These are phyloP conservation scores for Cadophora sp. DNA, from an alignment of 2,329 filamentous ascomycete species.

Conservation along the genomic window DNA sequence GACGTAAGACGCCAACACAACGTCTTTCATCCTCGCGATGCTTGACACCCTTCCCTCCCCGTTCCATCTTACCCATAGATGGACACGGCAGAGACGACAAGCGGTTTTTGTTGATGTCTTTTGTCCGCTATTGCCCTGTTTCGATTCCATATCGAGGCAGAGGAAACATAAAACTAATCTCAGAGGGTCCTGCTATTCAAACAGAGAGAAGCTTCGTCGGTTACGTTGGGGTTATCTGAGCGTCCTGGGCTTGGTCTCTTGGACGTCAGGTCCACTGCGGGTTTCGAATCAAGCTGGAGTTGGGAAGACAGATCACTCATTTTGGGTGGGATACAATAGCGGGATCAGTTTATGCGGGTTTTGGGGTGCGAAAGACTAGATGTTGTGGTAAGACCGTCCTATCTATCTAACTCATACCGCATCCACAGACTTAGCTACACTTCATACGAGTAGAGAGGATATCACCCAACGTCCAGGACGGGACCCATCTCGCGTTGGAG, in stretches of 20 bases:
- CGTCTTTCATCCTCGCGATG: constrained; percentile 39
- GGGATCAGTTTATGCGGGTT: constrained; percentile 17
- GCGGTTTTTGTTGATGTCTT: constrained; percentile 96
- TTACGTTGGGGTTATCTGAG: constrained; percentile 37
- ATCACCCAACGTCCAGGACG: constrained; percentile 45
- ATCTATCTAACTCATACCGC: constrained; percentile 29
- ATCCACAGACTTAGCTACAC: constrained; percentile 29
- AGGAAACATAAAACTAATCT: constrained; percentile 96
- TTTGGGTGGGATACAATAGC: constrained; percentile 32
- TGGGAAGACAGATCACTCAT: constrained; percentile 30
- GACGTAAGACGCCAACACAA: constrained; percentile 46
- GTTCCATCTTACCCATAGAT: constrained; percentile 40
- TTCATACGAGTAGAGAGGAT: constrained; percentile 27
- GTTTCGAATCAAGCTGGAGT: constrained; percentile 29
- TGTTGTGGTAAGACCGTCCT: constrained; percentile 37
- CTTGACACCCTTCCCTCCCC: constrained; percentile 40
- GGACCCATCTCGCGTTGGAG: constrained; percentile 93
- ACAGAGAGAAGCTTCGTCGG: constrained; percentile 69
- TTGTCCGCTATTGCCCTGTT: constrained; percentile 85
- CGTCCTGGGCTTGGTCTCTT: constrained; percentile 29
- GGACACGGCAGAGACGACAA: constrained; percentile 63
- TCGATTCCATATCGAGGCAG: constrained; percentile 54
- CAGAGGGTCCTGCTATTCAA: constrained; percentile 81
- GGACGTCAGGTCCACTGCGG: constrained; percentile 36
- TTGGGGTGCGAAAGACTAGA: constrained; percentile 35